Percentiles rank a stretch among this genome's conserved stretches.
These are phyloP conservation scores for Solanum etuberosum DNA, from an alignment of 257 asterid species.

Conservation along the genomic window DNA sequence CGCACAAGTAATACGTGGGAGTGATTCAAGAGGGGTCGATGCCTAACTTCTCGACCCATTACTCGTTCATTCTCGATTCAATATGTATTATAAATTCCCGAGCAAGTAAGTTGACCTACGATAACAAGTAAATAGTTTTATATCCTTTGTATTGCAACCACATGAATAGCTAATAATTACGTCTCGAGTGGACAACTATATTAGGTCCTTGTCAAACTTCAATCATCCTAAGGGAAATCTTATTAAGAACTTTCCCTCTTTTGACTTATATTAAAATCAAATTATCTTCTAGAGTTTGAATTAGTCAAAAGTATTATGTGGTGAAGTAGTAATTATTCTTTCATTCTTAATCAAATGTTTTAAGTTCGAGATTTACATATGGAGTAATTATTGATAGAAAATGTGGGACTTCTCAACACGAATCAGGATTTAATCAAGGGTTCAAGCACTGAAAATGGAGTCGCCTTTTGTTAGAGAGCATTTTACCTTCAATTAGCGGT, in stretches of 20 bases:
- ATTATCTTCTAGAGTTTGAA: background rate
- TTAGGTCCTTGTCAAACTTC: background rate
- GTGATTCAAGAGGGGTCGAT: background rate
- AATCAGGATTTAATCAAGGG: background rate
- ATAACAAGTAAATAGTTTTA: background rate
- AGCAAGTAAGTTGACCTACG: background rate
- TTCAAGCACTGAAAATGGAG: background rate
- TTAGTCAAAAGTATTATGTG: background rate
- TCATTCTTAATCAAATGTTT: background rate
- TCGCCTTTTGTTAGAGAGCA: background rate
- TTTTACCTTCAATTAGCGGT: background rate
- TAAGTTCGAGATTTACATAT: background rate
- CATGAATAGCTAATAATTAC: background rate
- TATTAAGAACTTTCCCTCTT: background rate
- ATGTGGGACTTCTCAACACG: fast-evolving
- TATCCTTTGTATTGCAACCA: background rate
- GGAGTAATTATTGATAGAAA: background rate
- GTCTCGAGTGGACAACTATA: background rate
- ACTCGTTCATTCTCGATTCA: background rate
- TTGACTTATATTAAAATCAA: background rate
- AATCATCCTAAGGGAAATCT: background rate
- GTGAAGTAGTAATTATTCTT: background rate
- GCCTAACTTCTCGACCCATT: background rate
- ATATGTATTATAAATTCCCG: background rate
- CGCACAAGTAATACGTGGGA: background rate